Conservation (phyloP, 1,284 basidiomycete genomes). For the Fomitiporia mediterranea region DNA sequence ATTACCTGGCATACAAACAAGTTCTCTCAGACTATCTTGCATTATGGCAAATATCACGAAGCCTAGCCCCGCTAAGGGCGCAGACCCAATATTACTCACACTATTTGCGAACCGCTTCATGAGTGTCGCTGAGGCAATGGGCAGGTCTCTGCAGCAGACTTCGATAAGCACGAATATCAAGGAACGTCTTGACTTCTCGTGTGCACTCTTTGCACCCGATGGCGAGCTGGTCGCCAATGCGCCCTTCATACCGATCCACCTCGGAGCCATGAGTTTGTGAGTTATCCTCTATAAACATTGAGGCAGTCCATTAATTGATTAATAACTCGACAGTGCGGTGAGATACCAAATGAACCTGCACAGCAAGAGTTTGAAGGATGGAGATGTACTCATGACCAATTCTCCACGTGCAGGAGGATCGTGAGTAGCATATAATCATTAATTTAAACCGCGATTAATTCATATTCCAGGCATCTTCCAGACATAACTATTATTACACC, state of each 20-base stretch:
- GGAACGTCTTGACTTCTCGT: slow-evolving; percentile 85
- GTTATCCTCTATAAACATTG: slow-evolving; percentile 29
- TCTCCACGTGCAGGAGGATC: slow-evolving; percentile 85
- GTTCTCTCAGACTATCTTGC: background rate
- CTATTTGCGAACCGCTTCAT: slow-evolving; percentile 92
- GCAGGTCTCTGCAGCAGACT: slow-evolving; percentile 83
- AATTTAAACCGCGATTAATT: slow-evolving; percentile 4
- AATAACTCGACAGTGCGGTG: slow-evolving; percentile 56
- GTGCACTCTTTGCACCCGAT: slow-evolving; percentile 86
- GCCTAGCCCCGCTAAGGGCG: slow-evolving; percentile 29
- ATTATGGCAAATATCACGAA: background rate
- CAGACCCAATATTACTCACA: slow-evolving; percentile 85
- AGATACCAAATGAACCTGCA: slow-evolving; percentile 85
- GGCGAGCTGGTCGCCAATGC: slow-evolving; percentile 91
- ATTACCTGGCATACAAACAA: background rate
- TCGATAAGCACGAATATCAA: slow-evolving; percentile 91
- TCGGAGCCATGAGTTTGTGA: slow-evolving; percentile 83
- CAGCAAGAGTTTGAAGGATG: slow-evolving; percentile 64
- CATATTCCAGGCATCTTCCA: slow-evolving; percentile 58
- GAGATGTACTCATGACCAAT: slow-evolving; percentile 90
- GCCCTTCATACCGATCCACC: slow-evolving; percentile 78
- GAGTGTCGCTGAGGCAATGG: slow-evolving; percentile 93
- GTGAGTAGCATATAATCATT: slow-evolving; percentile 38
- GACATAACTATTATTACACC: slow-evolving; percentile 91
- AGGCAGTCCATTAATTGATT: background rate